Base-by-base conservation (phyloP, 2,329 filamentous ascomycete genomes). In the Cladosporium austrohemisphaericum region DNA sequence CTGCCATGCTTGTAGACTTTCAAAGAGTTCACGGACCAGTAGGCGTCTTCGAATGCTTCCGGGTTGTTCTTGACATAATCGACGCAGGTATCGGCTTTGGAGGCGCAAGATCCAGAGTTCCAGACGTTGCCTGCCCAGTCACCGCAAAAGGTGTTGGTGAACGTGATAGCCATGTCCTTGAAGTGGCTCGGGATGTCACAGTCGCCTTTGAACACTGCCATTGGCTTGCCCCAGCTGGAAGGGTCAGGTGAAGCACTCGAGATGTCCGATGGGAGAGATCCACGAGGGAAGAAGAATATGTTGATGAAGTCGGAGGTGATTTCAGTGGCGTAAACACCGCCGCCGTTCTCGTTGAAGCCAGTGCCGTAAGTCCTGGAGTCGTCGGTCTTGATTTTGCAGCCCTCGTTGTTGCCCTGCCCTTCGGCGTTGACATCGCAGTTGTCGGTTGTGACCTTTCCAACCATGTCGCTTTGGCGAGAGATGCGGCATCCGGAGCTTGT, bases 131-230 rank as follows among this genome's bases (percentile, higher is more conserved):
- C 67, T 5, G 68, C 68, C 63, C 64, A 71, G 41, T 67, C 62
- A 26, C 70, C 70, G 50, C 70, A 72, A 55, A 71, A 71, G 13
- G 66, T 76, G 19, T 71, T 71, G 68, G 93, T 93, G 74, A 94
- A 90, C 5, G 78, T 80, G 20, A 78, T 71, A 10, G 60, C 50
- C 38, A 69, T 63, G 38, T 68, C 54, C 2, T 40, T 58, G 58
- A 72, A 69, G 13, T 64, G 52, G 10, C 46, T 43, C 51, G 64
- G 47, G 45, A 71, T 65, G 29, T 68, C 55, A 50, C 69, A 72
- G 25, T 52, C 57, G 13, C 68, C 66, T 33, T 58, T 79, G 66
- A 88, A 88, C 49, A 85, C 81, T 0, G 83, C 81, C 4, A 80
- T 57, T 0, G 84, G 80, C 2, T 66, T 72, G 19, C 83, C 83